Conservation (phyloP, 2,329 filamentous ascomycete genomes). For the Arachnomyces sp. region DNA sequence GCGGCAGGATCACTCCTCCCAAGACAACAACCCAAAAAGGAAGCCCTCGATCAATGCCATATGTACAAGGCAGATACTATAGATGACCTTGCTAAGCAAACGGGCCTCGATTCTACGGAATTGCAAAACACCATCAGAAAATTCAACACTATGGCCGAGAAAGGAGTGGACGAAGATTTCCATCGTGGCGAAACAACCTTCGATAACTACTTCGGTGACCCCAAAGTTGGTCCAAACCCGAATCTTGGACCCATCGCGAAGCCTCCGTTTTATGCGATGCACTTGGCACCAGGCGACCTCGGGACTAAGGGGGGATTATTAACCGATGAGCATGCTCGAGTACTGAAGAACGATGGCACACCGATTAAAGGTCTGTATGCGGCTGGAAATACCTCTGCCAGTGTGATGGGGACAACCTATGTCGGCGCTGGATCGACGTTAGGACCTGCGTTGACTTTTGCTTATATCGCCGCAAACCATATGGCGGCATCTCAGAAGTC, state of each 20-base stretch:
- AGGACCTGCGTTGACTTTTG: constrained; percentile 31
- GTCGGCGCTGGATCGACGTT: constrained; percentile 28
- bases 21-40: constrained; percentile 10
- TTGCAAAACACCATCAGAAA: constrained; percentile 19
- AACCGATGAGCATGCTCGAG: constrained; percentile 25
- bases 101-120: constrained; percentile 14
- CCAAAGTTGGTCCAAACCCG: constrained; percentile 20
- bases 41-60: constrained; percentile 15
- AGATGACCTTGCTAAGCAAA: constrained; percentile 18
- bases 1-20: constrained; percentile 12
- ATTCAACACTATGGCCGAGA: constrained; percentile 23
- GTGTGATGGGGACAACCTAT: constrained; percentile 29
- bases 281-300: constrained; percentile 30
- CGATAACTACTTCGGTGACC: constrained; percentile 27
- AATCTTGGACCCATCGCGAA: constrained; percentile 23
- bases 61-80: constrained; percentile 19
- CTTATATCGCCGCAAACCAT: constrained; percentile 5
- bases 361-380: constrained; percentile 27
- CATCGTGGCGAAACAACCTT: constrained; percentile 24
- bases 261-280: constrained; percentile 27
- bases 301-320: constrained; percentile 32
- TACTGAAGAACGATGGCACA: constrained; percentile 14
- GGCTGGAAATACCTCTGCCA: constrained; percentile 25
- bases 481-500: not conserved
- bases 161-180: constrained; percentile 27